Base-by-base conservation (phyloP, 1,284 basidiomycete genomes). In the Phaffia rhodozyma region DNA sequence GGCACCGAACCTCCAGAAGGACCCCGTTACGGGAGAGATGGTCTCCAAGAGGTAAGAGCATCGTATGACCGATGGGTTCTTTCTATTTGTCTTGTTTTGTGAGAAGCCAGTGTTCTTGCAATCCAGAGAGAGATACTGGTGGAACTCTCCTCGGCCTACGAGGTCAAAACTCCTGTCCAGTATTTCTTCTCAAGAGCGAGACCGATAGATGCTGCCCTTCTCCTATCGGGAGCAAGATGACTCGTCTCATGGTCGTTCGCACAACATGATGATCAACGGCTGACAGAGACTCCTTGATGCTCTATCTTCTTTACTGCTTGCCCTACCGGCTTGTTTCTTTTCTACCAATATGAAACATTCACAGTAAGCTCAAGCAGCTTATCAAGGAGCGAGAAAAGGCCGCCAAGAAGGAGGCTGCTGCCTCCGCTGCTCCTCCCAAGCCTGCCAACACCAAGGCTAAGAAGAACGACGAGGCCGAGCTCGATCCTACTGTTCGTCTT, bases 21-120 rank as follows among this genome's bases (percentile, higher is more conserved):
- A 96, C 76, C 86, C 87, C 54, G 83, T 91, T 67, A 93, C 92
- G 2, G 91, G 91, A 52, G 91, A 96, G 77, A 83, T 92, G 86
- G 84, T 97, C 72, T 93, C 90, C 78, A 97, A 97, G 83, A 82
- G 83, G 91, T 92, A 66, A 70, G 88, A 80, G 47, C 59, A 64
- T 53, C 49, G 57, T 56, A 34, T 34, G 32, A 34, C 32, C 4
- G 32, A 34, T 34, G 32, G 9, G 32, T 34, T 34, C 9, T 34
- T 9, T 9, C 4, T 34, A 34, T 34, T 5, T 34, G 32, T 34
- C 32, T 58, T 68, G 66, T 48, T 16, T 38, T 60, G 27, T 27
- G 30, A 62, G 67, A 59, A 67, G 23, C 55, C 56, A 38, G 55
- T 67, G 55, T 55, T 32, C 9, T 55, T 27, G n/a, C 50, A 27